Evolutionary conservation across 306 rosid genomes (phyloP).

Genomic region (Lagenaria siceraria): DNA sequence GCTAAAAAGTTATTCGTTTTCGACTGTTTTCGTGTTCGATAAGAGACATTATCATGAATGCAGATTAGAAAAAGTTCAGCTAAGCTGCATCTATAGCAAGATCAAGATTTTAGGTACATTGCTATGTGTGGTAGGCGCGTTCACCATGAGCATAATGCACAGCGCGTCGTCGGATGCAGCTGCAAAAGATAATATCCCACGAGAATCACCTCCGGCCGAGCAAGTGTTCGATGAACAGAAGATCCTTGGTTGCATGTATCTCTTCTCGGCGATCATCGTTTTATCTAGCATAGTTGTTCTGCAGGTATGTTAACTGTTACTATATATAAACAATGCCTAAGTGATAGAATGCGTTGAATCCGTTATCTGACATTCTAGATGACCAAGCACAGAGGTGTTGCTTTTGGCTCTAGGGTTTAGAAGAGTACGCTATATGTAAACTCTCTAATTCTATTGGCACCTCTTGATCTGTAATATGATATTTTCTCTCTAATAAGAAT

Average conservation of each 20-base stretch:
- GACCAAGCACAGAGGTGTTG: too few species aligned
- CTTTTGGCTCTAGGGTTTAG: too few species aligned
- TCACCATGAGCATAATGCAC: constrained; percentile 67
- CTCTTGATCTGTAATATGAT: too few species aligned
- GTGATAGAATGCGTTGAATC: too few species aligned
- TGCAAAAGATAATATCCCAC: neutral
- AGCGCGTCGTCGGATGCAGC: constrained; percentile 22
- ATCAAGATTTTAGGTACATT: constrained; percentile 69
- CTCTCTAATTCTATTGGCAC: too few species aligned
- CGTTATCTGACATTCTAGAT: too few species aligned
- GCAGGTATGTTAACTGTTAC: constrained; percentile 30
- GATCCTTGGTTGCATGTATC: constrained; percentile 62
- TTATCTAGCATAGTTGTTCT: constrained; percentile 52
- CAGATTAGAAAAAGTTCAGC: constrained; percentile 70
- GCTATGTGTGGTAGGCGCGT: constrained; percentile 65
- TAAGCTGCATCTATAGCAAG: constrained; percentile 43
- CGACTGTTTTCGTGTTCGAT: neutral
- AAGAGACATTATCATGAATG: neutral
- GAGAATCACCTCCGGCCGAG: constrained; percentile 7
- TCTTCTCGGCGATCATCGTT: constrained; percentile 37
- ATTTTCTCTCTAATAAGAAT: too few species aligned
- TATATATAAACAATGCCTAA: neutral
- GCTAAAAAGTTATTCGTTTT: neutral
- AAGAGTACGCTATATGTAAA: too few species aligned
- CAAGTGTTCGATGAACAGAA: constrained; percentile 37